These are phyloP conservation scores for Thuja plicata DNA, from an alignment of 83 land plant genomes.

Conservation along the genomic window DNA sequence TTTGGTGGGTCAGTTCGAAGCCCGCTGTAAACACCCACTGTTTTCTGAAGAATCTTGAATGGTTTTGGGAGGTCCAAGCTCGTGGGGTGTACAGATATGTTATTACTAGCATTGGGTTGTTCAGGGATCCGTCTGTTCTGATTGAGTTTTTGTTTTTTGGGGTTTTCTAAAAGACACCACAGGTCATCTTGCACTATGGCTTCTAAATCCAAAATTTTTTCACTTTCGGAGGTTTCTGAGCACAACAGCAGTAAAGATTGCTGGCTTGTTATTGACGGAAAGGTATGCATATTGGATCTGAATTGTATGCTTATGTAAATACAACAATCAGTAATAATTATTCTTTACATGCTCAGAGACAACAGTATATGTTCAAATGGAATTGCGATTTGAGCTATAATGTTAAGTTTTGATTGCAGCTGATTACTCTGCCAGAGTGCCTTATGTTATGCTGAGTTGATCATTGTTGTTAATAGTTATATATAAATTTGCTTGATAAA, in stretches of 20 bases:
- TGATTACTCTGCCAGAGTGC: too few species aligned
- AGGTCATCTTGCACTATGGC: neutral
- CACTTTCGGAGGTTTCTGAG: slow-evolving; percentile 12
- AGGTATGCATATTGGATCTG: slow-evolving; percentile 6
- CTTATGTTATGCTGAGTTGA: too few species aligned
- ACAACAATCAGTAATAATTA: too few species aligned
- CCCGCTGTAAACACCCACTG: neutral
- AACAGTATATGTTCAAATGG: too few species aligned
- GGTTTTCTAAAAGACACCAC: neutral
- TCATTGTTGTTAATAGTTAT: too few species aligned
- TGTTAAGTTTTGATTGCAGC: too few species aligned
- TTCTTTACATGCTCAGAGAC: too few species aligned
- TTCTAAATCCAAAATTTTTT: neutral
- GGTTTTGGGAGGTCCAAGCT: neutral
- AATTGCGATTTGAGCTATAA: too few species aligned
- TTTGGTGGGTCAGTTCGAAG: neutral
- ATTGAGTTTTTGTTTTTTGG: neutral
- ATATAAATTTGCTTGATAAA: too few species aligned
- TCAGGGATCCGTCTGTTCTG: neutral
- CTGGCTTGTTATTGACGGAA: slow-evolving; percentile 19
- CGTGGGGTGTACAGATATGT: neutral
- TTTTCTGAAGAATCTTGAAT: neutral
- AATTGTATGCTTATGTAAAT: too few species aligned
- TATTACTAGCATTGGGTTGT: neutral
- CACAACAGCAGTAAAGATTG: slow-evolving; percentile 16